These are phyloP conservation scores for Limnanthes douglasii DNA, from an alignment of 345 rosid species.

Conservation along the genomic window DNA sequence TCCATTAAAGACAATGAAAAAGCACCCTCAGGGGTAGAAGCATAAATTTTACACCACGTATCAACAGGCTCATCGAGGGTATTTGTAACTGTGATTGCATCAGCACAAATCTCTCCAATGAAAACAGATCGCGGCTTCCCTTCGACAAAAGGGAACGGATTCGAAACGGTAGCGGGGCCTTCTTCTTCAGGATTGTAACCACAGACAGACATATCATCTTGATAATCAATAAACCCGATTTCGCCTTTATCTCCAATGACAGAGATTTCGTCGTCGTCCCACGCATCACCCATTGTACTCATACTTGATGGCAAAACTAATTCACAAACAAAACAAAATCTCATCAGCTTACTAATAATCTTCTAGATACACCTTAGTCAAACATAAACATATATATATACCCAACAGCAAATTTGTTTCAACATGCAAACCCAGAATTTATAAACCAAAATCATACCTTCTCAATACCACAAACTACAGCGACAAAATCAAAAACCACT, in stretches of 20 bases:
- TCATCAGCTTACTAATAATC: neutral
- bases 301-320: slow-evolving; percentile 14
- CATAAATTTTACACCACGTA: slow-evolving; percentile 50
- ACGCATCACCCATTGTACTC: slow-evolving; percentile 31
- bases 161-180: slow-evolving; percentile 46
- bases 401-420: neutral
- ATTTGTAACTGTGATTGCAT: slow-evolving; percentile 41
- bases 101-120: slow-evolving; percentile 40
- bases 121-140: slow-evolving; percentile 50
- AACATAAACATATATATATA: neutral
- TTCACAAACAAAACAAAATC: neutral
- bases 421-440: neutral
- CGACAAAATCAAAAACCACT: slow-evolving; percentile 1
- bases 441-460: neutral
- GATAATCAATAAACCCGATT: slow-evolving; percentile 55
- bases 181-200: slow-evolving; percentile 30
- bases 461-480: neutral
- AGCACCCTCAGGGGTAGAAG: slow-evolving; percentile 40
- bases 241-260: slow-evolving; percentile 71
- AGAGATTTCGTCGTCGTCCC: slow-evolving; percentile 54
- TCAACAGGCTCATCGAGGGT: slow-evolving; percentile 37
- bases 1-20: slow-evolving; percentile 56
- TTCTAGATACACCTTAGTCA: too few relatives aligned
- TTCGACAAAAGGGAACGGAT: slow-evolving; percentile 44
- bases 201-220: slow-evolving; percentile 35